Evolutionary conservation across 2,329 filamentous ascomycete genomes (phyloP), one percentile per base, ranked within the genome.

Genomic region (Stachybotrys chlorohalonatus): DNA sequence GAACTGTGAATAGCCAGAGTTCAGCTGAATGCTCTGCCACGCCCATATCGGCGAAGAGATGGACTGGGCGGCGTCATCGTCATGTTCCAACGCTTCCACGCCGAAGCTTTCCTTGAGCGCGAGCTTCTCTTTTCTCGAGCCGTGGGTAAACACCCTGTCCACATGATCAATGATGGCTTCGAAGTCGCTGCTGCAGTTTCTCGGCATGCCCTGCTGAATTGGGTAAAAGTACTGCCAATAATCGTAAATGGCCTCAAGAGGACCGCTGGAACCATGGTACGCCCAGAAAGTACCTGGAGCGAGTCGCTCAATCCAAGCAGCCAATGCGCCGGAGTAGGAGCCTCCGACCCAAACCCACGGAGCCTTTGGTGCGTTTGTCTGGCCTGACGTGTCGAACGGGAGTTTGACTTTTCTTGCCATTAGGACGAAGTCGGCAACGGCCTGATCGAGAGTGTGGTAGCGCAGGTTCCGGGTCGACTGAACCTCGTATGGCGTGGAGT

Each of bases 331-430:
- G 1, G 88, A 84, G 65, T 94, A 94, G 0, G 86, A 90, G 7
- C 89, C 89, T 5, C 90, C 90, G 57, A 91, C 90, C 0, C 81
- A 82, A 55, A 93, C 83, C 73, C 86, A 92, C 0, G 89, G 80
- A 0, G 82, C 84, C 16, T 77, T 78, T 2, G 81, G 75, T 0
- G 87, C 81, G 2, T 79, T 87, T 50, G 90, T 71, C 58, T 87
- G 78, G 31, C 78, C 66, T 56, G 85, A 69, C 61, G 84, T 81
- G 17, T 90, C 71, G 0, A 88, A 88, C 0, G 81, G 75, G 56
- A 90, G 89, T 47, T 81, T 75, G 53, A 90, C 77, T 58, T 91
- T 80, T 54, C 82, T 71, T 0, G 89, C 87, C 68, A 94, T 93
- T 68, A 87, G 91, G 11, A 83, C 84, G 53, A 85, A 80, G 64